Conservation (phyloP, 2,329 filamentous ascomycete genomes). For the Neocatenulostroma microsporum region DNA sequence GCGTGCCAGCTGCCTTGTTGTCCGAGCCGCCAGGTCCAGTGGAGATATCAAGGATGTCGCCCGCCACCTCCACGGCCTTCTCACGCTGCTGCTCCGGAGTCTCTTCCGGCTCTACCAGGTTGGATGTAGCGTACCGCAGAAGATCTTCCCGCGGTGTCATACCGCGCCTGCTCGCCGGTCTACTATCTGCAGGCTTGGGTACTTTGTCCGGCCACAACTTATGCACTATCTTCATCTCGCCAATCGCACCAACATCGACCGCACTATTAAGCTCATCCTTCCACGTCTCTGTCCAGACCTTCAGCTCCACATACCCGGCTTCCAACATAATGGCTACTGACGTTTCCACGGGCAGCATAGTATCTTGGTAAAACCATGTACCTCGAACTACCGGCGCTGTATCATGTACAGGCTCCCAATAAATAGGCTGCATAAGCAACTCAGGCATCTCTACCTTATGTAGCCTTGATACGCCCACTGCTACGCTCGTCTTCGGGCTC, state of each 20-base stretch:
- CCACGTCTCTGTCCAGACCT: slow-evolving; percentile 89
- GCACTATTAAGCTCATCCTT: slow-evolving; percentile 83
- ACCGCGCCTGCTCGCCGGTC: slow-evolving; percentile 28
- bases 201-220: slow-evolving; percentile 67
- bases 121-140: slow-evolving; percentile 18
- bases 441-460: slow-evolving; percentile 79
- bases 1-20: slow-evolving; percentile 41
- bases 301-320: slow-evolving; percentile 77
- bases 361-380: slow-evolving; percentile 97
- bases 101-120: slow-evolving; percentile 28
- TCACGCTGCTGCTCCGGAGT: slow-evolving; percentile 38
- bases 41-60: slow-evolving; percentile 43
- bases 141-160: slow-evolving; percentile 13
- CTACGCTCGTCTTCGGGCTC: slow-evolving; percentile 50
- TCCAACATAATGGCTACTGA: slow-evolving; percentile 86
- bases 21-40: slow-evolving; percentile 39
- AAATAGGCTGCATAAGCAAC: slow-evolving; percentile 84
- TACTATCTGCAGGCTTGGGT: slow-evolving; percentile 46
- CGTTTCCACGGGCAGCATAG: slow-evolving; percentile 82
- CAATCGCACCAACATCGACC: slow-evolving; percentile 77
- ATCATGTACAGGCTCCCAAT: slow-evolving; percentile 93
- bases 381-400: slow-evolving; percentile 72
- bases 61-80: slow-evolving; percentile 37
- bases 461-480: slow-evolving; percentile 82
- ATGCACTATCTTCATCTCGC: slow-evolving; percentile 85